Percentiles rank a stretch among this genome's conserved stretches.
phyloP scores from a whole-genome alignment of 805 yeast species.

The Wickerhamiella vanderwaltii region DNA sequence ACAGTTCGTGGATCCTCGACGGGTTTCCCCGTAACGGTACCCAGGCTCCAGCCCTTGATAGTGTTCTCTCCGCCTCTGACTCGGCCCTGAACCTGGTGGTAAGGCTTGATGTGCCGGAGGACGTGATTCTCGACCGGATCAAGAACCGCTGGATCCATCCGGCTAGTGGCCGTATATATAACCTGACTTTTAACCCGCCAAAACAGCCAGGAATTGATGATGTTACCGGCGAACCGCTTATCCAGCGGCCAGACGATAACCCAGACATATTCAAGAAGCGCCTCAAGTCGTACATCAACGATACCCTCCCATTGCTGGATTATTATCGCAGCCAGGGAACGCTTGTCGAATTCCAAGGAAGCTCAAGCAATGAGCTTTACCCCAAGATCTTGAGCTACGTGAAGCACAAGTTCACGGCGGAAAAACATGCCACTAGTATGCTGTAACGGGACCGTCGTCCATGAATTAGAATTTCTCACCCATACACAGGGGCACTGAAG shows the following conservation, averaged over 20 bases:
- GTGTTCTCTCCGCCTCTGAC: constrained; percentile 28
- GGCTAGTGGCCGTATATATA: constrained; percentile 79
- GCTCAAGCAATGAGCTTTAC: constrained; percentile 71
- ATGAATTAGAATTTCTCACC: too few species aligned
- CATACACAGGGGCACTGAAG: too few species aligned
- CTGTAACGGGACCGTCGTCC: too few species aligned
- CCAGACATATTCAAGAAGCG: constrained; percentile 59
- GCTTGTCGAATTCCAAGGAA: constrained; percentile 50
- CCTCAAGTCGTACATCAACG: constrained; percentile 46
- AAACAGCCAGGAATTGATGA: constrained; percentile 71
- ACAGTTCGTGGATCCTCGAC: constrained; percentile 63
- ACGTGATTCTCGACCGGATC: constrained; percentile 68
- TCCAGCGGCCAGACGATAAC: constrained; percentile 74
- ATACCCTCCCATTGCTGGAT: constrained; percentile 51
- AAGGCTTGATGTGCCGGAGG: constrained; percentile 74
- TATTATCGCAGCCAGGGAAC: constrained; percentile 44
- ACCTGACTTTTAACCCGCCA: constrained; percentile 81
- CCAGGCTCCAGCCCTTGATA: constrained; percentile 56
- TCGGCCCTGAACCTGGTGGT: constrained; percentile 62
- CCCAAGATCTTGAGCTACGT: constrained; percentile 37
- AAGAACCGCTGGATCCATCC: constrained; percentile 76
- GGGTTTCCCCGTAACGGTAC: constrained; percentile 78
- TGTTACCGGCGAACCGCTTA: constrained; percentile 74
- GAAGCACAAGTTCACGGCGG: constrained; percentile 28
- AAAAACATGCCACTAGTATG: too few species aligned